Percentiles rank a stretch among this genome's conserved stretches.
phyloP scores from a whole-genome alignment of 352 stramenopile species.

The Thraustochytrium sp. region DNA sequence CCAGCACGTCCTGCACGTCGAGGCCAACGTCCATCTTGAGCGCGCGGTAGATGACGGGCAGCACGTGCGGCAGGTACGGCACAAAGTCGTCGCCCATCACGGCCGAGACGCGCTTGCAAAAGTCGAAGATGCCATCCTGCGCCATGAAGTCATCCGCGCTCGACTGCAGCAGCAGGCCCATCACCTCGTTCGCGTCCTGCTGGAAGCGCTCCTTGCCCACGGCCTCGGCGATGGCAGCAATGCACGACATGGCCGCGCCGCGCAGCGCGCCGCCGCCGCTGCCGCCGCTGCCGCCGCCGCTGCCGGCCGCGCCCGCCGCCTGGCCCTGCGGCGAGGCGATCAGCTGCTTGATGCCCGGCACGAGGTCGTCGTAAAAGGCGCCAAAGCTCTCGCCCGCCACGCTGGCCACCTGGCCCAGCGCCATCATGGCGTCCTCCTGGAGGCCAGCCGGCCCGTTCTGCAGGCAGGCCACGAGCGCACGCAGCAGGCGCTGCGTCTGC shows the following conservation, averaged over 20 bases:
- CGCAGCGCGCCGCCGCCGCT: not conserved
- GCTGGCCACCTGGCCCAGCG: not conserved
- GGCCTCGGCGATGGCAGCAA: slow-evolving; percentile 20
- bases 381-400: not conserved
- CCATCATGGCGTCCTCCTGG: slow-evolving; percentile 31
- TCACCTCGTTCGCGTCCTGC: slow-evolving; percentile 26
- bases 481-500: not conserved
- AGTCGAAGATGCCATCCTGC: slow-evolving; percentile 30
- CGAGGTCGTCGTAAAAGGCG: slow-evolving; percentile 30
- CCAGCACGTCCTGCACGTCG: not conserved
- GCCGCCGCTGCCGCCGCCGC: not conserved
- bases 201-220: slow-evolving; percentile 32
- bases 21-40: not conserved
- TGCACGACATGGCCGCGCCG: slow-evolving; percentile 17
- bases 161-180: not conserved
- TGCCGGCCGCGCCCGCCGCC: not conserved
- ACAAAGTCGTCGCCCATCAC: slow-evolving; percentile 26
- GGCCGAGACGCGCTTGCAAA: slow-evolving; percentile 5
- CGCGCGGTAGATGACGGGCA: slow-evolving; percentile 1
- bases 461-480: slow-evolving; percentile 7
- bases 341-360: slow-evolving; percentile 36
- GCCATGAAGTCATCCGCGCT: not conserved
- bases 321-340: not conserved
- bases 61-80: not conserved
- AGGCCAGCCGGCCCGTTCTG: not conserved